Evolutionary conservation across 2,329 filamentous ascomycete genomes (phyloP), one percentile per base, ranked within the genome.

Genomic region (Fusarium hainanense): DNA sequence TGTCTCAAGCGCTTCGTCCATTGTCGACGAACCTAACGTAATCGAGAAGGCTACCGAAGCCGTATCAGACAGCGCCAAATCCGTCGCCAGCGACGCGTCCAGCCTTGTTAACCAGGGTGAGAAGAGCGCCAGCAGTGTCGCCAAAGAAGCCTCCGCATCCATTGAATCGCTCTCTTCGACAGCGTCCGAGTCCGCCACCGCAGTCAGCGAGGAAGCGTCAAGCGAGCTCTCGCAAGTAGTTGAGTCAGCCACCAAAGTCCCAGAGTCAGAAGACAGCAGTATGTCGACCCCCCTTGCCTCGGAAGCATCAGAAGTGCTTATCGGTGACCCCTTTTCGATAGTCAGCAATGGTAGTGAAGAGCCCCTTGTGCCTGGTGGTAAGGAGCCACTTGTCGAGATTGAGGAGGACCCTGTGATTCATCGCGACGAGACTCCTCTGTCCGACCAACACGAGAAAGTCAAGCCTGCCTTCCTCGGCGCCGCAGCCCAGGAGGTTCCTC

Each of bases 401-500:
- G 69, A 75, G n/a, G 71, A 77, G 23, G 71, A 74, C 18, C 62
- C 59, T n/a, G 37, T 68, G 20, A 60, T 59, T 13, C 64, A 71
- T 20, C 68, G 71, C 18, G 72, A 75, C 4, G 73, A 76, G 50
- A 74, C 69, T 5, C 69, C 72, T 18, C 54, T 69, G 0, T 70
- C 70, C 6, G 75, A 78, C 2, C 77, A 79, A 1, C 61, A 67
- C 2, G 46, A 77, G 4, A 71, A 77, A 7, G 77, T 86, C 49
- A 86, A 85, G 70, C 79, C 83, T 7, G 84, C 80, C 9, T 78
- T 85, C 41, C 81, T 88, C 34, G 85, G 86, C 49, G 85, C 83
- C 18, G 83, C 82, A 2, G 85, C 85, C 4, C 83, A 87, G 63
- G 80, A 80, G 11, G 85, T 85, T 0, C 81, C 85, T 9, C 82